phyloP scores from a whole-genome alignment of 768 basidiomycete species.

The Tricholoma hemisulphureum region DNA sequence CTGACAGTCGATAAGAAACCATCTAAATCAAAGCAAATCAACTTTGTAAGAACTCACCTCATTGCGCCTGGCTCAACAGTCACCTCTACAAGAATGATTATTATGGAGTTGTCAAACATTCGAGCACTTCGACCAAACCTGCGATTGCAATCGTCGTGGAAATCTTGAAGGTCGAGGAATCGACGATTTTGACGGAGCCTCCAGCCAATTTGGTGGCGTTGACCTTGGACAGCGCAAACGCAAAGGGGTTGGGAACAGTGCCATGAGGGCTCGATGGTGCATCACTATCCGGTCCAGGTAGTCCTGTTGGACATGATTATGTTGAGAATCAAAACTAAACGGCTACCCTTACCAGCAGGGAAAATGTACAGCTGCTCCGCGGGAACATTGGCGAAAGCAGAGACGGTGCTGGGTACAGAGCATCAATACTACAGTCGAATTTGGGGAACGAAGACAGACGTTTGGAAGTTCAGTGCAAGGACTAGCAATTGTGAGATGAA shows the following conservation, averaged over 20 bases:
- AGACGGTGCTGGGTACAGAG: constrained; percentile 21
- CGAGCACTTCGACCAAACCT: constrained; percentile 56
- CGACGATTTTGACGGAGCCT: constrained; percentile 60
- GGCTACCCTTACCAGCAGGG: constrained; percentile 37
- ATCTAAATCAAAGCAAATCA: constrained; percentile 13
- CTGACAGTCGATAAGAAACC: constrained; percentile 22
- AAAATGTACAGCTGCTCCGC: constrained; percentile 51
- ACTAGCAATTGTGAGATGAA: constrained; percentile 26
- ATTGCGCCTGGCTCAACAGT: constrained; percentile 61
- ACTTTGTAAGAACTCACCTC: constrained; percentile 37
- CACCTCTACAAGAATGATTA: constrained; percentile 36
- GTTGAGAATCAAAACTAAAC: background rate
- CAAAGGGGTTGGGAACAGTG: constrained; percentile 40
- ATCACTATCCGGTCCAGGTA: constrained; percentile 33
- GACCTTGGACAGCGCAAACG: constrained; percentile 53
- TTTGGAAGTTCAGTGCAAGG: constrained; percentile 52
- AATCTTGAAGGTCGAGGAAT: constrained; percentile 52
- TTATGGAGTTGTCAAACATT: background rate
- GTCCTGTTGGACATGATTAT: constrained; percentile 18
- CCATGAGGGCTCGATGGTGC: constrained; percentile 45
- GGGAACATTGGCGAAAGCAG: constrained; percentile 44
- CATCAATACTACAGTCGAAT: background rate
- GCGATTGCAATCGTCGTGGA: constrained; percentile 55
- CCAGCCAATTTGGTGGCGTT: constrained; percentile 43
- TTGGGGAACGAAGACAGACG: constrained; percentile 16